Conservation (phyloP, 2,329 filamentous ascomycete genomes). For the Zymoseptoria ardabiliae region DNA sequence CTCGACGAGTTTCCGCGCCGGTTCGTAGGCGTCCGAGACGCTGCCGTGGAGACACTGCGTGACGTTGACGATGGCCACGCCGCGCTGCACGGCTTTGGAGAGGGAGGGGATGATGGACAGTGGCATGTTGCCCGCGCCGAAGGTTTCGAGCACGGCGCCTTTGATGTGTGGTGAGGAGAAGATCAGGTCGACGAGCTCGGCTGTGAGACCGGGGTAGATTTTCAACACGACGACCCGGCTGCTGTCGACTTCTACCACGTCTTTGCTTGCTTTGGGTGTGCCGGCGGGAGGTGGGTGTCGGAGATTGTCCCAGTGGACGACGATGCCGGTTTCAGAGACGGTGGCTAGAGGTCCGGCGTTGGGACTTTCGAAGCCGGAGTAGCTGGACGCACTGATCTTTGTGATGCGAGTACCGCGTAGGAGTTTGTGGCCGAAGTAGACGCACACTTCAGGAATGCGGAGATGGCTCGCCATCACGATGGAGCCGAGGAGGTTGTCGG, state of each 20-base stretch:
- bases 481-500: constrained; percentile 81
- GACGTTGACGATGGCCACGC: constrained; percentile 81
- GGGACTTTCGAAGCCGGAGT: constrained; percentile 82
- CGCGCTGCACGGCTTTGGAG: constrained; percentile 63
- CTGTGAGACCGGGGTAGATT: constrained; percentile 86
- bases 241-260: constrained; percentile 57
- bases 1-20: constrained; percentile 60
- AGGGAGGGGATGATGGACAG: constrained; percentile 66
- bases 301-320: constrained; percentile 18
- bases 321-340: constrained; percentile 54
- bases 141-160: constrained; percentile 82
- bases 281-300: constrained; percentile 45
- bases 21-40: constrained; percentile 35
- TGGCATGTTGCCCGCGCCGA: constrained; percentile 87
- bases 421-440: constrained; percentile 89
- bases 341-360: constrained; percentile 75
- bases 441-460: constrained; percentile 83
- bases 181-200: constrained; percentile 81
- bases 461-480: constrained; percentile 88
- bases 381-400: constrained; percentile 79
- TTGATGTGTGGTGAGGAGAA: constrained; percentile 60
- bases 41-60: constrained; percentile 61
- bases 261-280: constrained; percentile 4
- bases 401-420: constrained; percentile 83
- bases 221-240: constrained; percentile 84